Conservation (phyloP, 192 early-diverging fungal species). For the Piromyces finnis region DNA sequence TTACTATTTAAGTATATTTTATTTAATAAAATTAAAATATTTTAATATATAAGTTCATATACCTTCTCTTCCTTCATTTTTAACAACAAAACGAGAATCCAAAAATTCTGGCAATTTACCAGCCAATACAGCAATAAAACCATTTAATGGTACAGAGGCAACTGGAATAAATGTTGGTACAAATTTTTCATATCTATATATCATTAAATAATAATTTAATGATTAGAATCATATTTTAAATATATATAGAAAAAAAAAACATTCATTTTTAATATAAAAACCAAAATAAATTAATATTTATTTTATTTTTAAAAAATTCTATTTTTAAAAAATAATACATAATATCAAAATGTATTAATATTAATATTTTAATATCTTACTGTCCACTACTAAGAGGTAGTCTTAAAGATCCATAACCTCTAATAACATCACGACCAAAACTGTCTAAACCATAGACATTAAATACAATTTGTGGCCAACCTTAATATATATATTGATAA, state of each 20-base stretch:
- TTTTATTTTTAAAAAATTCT: too few species aligned
- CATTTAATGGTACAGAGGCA: conserved; percentile 29
- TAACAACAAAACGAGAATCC: conserved; percentile 26
- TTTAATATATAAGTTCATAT: too few species aligned
- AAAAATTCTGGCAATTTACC: conserved; percentile 37
- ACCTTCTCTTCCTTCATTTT: conserved; percentile 33
- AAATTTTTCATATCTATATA: conserved; percentile 19
- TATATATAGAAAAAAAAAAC: too few species aligned
- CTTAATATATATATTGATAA: conserved; percentile 1
- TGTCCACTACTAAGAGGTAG: conserved; percentile 13
- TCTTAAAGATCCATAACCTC: conserved; percentile 29
- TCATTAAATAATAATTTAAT: too few species aligned
- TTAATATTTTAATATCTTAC: too few species aligned
- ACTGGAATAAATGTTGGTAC: conserved; percentile 27
- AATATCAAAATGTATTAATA: too few species aligned
- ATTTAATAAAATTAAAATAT: too few species aligned
- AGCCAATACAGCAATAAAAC: conserved; percentile 20
- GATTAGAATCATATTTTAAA: too few species aligned
- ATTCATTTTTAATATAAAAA: too few species aligned
- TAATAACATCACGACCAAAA: conserved; percentile 40
- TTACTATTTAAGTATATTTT: too few species aligned
- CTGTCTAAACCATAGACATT: conserved; percentile 34
- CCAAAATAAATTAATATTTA: too few species aligned
- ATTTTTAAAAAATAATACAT: too few species aligned
- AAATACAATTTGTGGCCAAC: conserved; percentile 37